Percentiles rank a stretch among this genome's conserved stretches.
These are phyloP conservation scores for Lepiota brunneoincarnata DNA, from an alignment of 768 basidiomycete genomes.

Conservation along the genomic window DNA sequence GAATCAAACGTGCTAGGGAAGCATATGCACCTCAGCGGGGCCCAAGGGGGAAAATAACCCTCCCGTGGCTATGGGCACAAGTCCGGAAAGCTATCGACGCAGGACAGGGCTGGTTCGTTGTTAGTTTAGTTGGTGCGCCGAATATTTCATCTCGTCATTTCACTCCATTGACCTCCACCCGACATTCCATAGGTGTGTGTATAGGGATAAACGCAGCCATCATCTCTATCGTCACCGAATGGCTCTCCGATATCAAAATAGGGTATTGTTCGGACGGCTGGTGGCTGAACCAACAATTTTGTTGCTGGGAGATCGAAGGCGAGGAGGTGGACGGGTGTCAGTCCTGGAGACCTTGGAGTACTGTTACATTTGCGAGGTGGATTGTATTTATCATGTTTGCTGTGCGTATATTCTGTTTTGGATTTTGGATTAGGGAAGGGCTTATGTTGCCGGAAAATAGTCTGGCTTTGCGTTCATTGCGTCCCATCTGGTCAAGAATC, in stretches of 20 bases:
- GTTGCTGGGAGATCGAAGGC: constrained; percentile 93
- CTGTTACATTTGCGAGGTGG: constrained; percentile 70
- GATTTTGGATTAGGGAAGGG: not conserved
- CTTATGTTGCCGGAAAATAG: constrained; percentile 44
- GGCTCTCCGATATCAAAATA: constrained; percentile 97
- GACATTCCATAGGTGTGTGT: constrained; percentile 58
- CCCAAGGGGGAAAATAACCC: constrained; percentile 47
- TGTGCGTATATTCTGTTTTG: constrained; percentile 45
- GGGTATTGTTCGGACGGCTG: constrained; percentile 96
- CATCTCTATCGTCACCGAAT: constrained; percentile 93
- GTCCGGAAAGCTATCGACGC: constrained; percentile 57
- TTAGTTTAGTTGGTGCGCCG: constrained; percentile 80
- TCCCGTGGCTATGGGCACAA: constrained; percentile 61
- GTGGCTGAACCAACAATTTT: constrained; percentile 99
- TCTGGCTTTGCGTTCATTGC: constrained; percentile 80
- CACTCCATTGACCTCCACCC: not conserved
- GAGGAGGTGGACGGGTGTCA: constrained; percentile 79
- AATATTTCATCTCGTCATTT: not conserved
- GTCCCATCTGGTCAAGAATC: constrained; percentile 81
- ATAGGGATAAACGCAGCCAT: constrained; percentile 95
- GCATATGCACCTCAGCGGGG: constrained; percentile 40
- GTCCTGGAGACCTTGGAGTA: constrained; percentile 92
- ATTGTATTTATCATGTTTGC: constrained; percentile 86
- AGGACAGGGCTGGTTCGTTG: constrained; percentile 90
- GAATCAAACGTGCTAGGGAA: constrained; percentile 58